A percentile compares a stretch with the other conserved stretches of the same genome.
Evolutionary conservation across 2,329 filamentous ascomycete species (phyloP).

Genomic region (Paracorniculantispora psalliotae): DNA sequence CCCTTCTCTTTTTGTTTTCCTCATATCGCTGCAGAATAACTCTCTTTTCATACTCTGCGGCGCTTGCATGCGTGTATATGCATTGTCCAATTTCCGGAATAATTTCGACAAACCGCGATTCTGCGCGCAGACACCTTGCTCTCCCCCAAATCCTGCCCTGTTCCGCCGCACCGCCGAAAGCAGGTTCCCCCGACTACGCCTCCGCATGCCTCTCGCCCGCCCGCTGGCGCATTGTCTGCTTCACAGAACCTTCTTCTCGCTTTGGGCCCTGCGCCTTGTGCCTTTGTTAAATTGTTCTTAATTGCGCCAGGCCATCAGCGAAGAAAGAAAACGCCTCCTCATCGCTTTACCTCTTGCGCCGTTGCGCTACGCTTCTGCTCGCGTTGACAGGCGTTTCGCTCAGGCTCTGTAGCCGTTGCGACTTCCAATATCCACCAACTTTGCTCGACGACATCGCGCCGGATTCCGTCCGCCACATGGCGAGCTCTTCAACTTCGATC

Average conservation of each 20-base stretch:
- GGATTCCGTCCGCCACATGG: neutral
- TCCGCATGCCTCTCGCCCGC: conserved; percentile 7
- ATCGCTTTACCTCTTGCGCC: neutral
- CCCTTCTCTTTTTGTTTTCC: neutral
- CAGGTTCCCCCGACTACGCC: conserved; percentile 12
- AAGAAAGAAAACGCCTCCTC: neutral
- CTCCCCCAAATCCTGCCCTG: too few relatives aligned
- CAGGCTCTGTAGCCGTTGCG: neutral
- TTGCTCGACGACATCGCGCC: neutral
- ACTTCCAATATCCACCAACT: neutral
- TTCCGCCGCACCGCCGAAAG: neutral
- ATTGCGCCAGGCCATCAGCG: neutral
- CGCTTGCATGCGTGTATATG: neutral
- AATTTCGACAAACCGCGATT: too few relatives aligned
- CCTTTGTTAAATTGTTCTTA: neutral
- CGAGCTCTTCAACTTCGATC: neutral
- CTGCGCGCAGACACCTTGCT: too few relatives aligned
- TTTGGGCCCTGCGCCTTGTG: neutral
- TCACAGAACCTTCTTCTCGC: neutral
- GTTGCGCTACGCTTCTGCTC: neutral
- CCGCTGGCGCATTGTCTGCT: neutral
- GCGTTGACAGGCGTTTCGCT: neutral
- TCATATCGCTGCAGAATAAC: neutral
- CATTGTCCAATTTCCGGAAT: neutral
- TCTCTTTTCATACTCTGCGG: neutral